phyloP scores from a whole-genome alignment of 768 basidiomycete genomes.

The Suillus alpinus region DNA sequence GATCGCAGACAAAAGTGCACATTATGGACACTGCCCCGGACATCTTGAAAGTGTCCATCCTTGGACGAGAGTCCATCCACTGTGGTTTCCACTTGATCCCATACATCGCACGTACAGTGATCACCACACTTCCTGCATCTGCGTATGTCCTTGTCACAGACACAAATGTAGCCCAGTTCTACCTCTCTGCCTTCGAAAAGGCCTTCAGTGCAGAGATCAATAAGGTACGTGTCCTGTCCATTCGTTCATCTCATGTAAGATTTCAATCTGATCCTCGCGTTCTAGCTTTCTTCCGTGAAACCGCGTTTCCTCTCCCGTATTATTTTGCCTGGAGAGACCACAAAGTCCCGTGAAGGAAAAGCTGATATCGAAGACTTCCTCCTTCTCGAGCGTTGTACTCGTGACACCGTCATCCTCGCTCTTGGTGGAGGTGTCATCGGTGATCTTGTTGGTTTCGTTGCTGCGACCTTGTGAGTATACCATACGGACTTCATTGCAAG shows the following conservation, averaged over 20 bases:
- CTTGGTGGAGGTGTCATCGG: conserved; percentile 98
- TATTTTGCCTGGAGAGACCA: conserved; percentile 88
- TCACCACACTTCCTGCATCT: conserved; percentile 69
- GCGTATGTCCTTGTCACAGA: conserved; percentile 93
- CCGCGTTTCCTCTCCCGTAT: conserved; percentile 75
- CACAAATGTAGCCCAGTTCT: conserved; percentile 80
- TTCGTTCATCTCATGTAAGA: background rate
- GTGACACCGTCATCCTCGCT: conserved; percentile 91
- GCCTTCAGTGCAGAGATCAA: conserved; percentile 55
- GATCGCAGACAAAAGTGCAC: background rate
- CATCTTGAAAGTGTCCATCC: conserved; percentile 77
- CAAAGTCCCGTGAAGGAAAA: conserved; percentile 89
- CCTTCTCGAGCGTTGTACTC: conserved; percentile 80
- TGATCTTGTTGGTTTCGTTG: conserved; percentile 94
- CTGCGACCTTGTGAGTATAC: conserved; percentile 84
- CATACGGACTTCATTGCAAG: background rate
- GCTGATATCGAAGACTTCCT: conserved; percentile 93
- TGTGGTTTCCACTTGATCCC: conserved; percentile 91
- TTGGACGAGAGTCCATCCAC: conserved; percentile 85
- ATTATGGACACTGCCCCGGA: conserved; percentile 39
- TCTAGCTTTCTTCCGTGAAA: conserved; percentile 21
- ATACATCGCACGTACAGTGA: conserved; percentile 77
- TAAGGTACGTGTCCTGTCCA: conserved; percentile 2
- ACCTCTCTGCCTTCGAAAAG: conserved; percentile 63
- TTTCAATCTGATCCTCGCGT: background rate